Conservation (phyloP, 352 stramenopile genomes). For the Globisporangium perplexum region DNA sequence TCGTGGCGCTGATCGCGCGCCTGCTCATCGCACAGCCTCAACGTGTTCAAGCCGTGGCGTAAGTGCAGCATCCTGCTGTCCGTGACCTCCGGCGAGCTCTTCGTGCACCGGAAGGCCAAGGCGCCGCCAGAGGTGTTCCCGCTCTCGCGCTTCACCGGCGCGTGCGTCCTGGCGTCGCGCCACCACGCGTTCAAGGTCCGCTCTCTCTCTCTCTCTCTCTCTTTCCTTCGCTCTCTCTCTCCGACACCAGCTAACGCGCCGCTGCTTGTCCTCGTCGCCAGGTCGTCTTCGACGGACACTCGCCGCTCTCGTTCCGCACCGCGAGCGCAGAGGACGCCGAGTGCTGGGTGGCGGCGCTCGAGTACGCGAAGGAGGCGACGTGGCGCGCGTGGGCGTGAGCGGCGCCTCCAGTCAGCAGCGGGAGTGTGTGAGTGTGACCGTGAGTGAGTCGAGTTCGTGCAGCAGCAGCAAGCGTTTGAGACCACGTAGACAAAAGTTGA, state of each 20-base stretch:
- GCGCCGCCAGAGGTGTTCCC: constrained; percentile 9
- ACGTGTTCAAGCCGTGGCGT: constrained; percentile 20
- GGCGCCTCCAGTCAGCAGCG: too few relatives aligned
- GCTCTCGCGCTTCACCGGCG: constrained; percentile 21
- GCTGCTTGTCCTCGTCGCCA: background rate
- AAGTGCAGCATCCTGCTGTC: constrained; percentile 22
- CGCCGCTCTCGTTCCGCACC: constrained; percentile 19
- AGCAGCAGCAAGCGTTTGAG: too few relatives aligned
- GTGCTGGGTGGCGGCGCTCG: constrained; percentile 21
- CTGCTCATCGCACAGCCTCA: constrained; percentile 5
- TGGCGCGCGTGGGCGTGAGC: constrained; percentile 12
- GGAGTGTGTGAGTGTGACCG: background rate
- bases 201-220: too few relatives aligned
- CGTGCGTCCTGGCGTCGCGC: constrained; percentile 16
- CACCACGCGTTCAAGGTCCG: constrained; percentile 20
- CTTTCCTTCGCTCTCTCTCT: too few relatives aligned
- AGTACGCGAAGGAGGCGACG: constrained; percentile 29
- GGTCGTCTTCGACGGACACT: constrained; percentile 21
- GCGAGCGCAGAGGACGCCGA: constrained; percentile 14
- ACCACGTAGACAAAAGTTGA: too few relatives aligned
- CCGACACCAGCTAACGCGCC: too few relatives aligned
- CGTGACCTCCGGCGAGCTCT: constrained; percentile 19
- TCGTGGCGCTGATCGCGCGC: background rate
- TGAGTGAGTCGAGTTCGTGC: too few relatives aligned
- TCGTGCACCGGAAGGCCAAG: constrained; percentile 21